phyloP scores from a whole-genome alignment of 305 asterid species.

The Fraxinus floribunda region DNA sequence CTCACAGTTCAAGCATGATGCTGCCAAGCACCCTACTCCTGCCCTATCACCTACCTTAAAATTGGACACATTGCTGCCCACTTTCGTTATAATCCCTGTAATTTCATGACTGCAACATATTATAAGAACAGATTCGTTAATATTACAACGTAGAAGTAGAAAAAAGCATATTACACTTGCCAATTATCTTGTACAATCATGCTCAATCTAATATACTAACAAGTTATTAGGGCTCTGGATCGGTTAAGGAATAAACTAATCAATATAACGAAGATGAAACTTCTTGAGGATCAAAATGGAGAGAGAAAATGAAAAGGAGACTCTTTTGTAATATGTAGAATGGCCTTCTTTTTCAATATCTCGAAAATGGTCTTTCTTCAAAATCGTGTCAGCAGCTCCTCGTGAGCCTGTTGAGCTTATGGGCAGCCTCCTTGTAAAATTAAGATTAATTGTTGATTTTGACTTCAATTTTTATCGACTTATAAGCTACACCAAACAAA shows the following conservation, averaged over 20 bases:
- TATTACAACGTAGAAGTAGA: neutral
- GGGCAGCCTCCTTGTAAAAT: neutral
- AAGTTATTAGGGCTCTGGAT: neutral
- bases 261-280: neutral
- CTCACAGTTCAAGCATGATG: slow-evolving; percentile 74
- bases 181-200: neutral
- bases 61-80: slow-evolving; percentile 68
- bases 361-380: neutral
- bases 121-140: neutral
- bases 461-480: neutral
- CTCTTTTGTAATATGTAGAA: neutral
- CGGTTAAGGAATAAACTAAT: neutral
- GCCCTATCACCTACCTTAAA: slow-evolving; percentile 74
- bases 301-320: neutral
- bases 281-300: neutral
- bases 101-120: slow-evolving; percentile 65
- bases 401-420: neutral
- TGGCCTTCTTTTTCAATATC: neutral
- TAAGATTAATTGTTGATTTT: too few relatives aligned
- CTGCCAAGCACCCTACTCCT: slow-evolving; percentile 86
- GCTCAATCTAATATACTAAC: neutral
- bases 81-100: slow-evolving; percentile 63
- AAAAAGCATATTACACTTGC: neutral
- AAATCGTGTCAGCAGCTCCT: neutral
- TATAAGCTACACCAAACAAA: neutral